A percentile compares a stretch with the other conserved stretches of the same genome.
Evolutionary conservation across 1,139 yeast species (phyloP).

Genomic region (Maudiozyma humilis): DNA sequence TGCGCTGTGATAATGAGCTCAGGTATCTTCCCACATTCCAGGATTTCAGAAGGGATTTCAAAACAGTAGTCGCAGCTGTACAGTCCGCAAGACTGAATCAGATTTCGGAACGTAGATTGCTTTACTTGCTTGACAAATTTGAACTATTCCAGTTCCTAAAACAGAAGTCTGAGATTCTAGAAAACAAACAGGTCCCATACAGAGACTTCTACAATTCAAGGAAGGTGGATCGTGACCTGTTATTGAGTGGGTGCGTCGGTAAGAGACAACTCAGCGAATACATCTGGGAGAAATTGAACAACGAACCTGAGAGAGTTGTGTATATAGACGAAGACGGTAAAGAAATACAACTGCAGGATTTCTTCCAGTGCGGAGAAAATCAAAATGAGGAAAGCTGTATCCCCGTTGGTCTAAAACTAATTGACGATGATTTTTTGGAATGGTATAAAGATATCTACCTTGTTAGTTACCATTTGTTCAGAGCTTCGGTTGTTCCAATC

Average conservation of each 20-base stretch:
- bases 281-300: constrained; percentile 73
- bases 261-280: constrained; percentile 90
- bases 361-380: constrained; percentile 16
- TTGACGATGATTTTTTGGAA: constrained; percentile 27
- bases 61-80: constrained; percentile 11
- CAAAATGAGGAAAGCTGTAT: constrained; percentile 11
- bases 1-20: constrained; percentile 3
- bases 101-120: constrained; percentile 20
- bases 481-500: constrained; percentile 9
- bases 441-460: constrained; percentile 27
- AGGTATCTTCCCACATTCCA: constrained; percentile 18
- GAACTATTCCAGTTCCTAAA: constrained; percentile 27
- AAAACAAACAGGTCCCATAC: constrained; percentile 63
- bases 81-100: constrained; percentile 15
- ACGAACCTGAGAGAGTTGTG: constrained; percentile 25
- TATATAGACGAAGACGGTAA: constrained; percentile 14
- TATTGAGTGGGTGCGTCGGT: constrained; percentile 94
- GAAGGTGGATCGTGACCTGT: constrained; percentile 94
- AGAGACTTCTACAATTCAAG: constrained; percentile 94
- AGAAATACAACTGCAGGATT: constrained; percentile 16
- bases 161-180: constrained; percentile 26
- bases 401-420: constrained; percentile 25
- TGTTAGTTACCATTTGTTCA: constrained; percentile 16
- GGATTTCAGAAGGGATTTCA: constrained; percentile 21
- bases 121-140: constrained; percentile 24